Evolutionary conservation across 164 flowering plant species (phyloP), one percentile per base, ranked within the genome.

Genomic region (Vitis amurensis): DNA sequence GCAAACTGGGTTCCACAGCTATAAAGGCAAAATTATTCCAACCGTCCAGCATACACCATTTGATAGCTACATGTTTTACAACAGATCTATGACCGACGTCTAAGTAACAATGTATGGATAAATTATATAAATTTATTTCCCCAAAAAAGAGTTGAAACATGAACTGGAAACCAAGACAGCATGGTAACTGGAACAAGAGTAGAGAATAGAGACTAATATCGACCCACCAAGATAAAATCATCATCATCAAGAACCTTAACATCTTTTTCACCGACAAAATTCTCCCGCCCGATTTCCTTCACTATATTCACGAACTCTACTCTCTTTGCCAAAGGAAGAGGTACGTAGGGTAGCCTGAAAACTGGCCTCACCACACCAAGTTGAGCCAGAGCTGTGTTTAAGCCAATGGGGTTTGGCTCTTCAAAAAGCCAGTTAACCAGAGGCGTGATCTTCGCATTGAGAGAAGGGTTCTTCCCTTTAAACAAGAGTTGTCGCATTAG

Each of bases 351-450:
- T 3, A 91, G 81, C 69, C 97, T 83, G 68, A 91, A 93, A 59
- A 89, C 88, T 14, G 97, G 97, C 82, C 97, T 83, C 55, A 86
- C 83, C 52, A 91, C 96, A 49, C 96, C 97, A 51, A 93, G 85
- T 74, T 93, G 98, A 55, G 97, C 94, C 23, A 91, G 78, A 50
- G 97, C 97, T 4, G 94, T 91, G 82, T 89, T 91, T 44, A 93
- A 55, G 9, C 85, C 91, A 60, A 91, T 93, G 13, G 97, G 98
- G 67, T 90, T 90, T 30, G 98, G 97, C 84, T 91, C 97, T 0
- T 74, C 49, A 49, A 89, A 93, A 8, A 91, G 84, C 97, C 98
- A 93, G 27, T 87, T 69, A 0, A 93, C 79, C 55, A 91, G 63
- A 48, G 98, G 98, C 86, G 88, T 8, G 3, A 94, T 81, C 77